Base-by-base conservation (phyloP, 306 rosid species). In the Vigna unguiculata region DNA sequence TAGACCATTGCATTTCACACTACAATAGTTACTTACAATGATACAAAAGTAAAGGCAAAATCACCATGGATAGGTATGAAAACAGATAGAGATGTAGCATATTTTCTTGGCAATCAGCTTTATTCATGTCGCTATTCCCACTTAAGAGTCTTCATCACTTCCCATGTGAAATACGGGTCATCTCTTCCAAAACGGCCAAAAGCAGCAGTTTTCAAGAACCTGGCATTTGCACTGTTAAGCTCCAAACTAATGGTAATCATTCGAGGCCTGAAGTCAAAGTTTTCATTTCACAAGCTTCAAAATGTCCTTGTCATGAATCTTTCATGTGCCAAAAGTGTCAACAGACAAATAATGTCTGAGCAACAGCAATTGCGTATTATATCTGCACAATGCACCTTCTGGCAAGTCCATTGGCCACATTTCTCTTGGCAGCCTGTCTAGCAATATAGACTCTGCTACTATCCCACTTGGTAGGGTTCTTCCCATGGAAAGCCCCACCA, bases 141-240 rank as follows among this genome's bases (percentile, higher is more conserved):
- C 81, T 80, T 82, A 63, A 86, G 87, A 45, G 86, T 80, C 74
- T 86, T 83, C 60, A 85, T 86, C 69, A 79, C 87, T 78, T 81
- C 88, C 91, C 91, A 88, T 11, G 89, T 83, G 79, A 85, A 88
- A 83, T 88, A 88, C 25, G 88, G 55, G 69, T 83, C 91, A 59
- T 85, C 88, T 74, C 88, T 77, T 58, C 87, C 90, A 19, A 84
- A 86, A 79, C 86, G 92, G 34, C 88, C 92, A 71, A 86, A 88
- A 48, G 92, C 90, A 32, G 92, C 92, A 9, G 88, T 88, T 66
- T 88, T 86, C 83, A 88, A 82, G 75, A 81, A 88, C 84, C 90
- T 88, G 17, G 84, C 85, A 57, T 80, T 80, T 69, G 81, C 87
- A 32, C 87, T 77, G 77, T 81, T 88, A 61, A 86, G 88, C 58